Conservation (phyloP, 768 basidiomycete genomes). For the Lactarius sp. region DNA sequence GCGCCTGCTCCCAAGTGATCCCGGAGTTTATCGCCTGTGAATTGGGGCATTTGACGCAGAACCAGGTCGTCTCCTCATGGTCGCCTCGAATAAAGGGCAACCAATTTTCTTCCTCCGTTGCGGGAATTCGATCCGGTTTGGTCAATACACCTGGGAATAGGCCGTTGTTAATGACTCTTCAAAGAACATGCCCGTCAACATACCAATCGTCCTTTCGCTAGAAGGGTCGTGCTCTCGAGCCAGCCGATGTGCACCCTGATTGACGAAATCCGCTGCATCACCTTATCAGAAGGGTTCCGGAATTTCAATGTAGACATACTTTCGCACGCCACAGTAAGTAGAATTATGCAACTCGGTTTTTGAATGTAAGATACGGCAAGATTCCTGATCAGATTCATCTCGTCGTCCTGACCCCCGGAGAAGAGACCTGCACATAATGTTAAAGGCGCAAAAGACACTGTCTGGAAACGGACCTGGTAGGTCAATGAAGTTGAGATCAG, state of each 20-base stretch:
- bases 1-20: conserved; percentile 57
- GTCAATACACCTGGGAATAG: conserved; percentile 16
- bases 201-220: conserved; percentile 70
- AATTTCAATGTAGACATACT: conserved; percentile 38
- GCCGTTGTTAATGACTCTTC: neutral
- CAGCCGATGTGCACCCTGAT: conserved; percentile 68
- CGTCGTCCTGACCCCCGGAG: conserved; percentile 37
- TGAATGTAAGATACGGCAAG: conserved; percentile 57
- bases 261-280: conserved; percentile 67
- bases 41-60: conserved; percentile 41
- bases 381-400: conserved; percentile 57
- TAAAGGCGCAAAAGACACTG: neutral
- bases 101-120: conserved; percentile 54
- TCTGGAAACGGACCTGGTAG: conserved; percentile 34
- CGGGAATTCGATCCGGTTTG: conserved; percentile 21
- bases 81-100: conserved; percentile 52
- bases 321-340: conserved; percentile 60
- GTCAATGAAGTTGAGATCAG: conserved; percentile 40
- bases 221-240: conserved; percentile 55
- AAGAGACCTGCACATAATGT: conserved; percentile 46
- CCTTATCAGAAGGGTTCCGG: neutral
- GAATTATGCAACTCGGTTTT: conserved; percentile 57
- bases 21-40: conserved; percentile 47
- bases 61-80: conserved; percentile 49
- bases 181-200: conserved; percentile 14